Evolutionary conservation across 495 filamentous ascomycete genomes (phyloP).

Genomic region (Clohesyomyces aquaticus): DNA sequence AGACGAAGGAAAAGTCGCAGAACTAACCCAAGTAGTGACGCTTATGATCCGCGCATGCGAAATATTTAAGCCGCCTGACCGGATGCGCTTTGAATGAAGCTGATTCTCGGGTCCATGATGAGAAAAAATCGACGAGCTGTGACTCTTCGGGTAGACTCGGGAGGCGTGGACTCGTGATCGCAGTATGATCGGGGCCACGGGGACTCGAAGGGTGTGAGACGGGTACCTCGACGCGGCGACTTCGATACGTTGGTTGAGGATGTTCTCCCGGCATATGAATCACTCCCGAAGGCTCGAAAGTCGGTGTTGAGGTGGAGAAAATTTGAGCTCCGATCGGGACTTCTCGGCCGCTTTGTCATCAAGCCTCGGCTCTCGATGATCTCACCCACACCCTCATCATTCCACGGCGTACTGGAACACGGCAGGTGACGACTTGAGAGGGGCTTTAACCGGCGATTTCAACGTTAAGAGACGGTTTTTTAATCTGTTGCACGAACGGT

Average conservation of each 20-base stretch:
- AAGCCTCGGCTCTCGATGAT: neutral
- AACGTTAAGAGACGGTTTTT: no score
- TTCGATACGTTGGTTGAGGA: neutral
- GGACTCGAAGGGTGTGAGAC: neutral
- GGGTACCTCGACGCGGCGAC: neutral
- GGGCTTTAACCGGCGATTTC: no score
- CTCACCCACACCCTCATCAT: no score
- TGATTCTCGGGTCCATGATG: constrained; percentile 20
- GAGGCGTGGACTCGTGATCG: constrained; percentile 13
- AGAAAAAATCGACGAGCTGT: neutral
- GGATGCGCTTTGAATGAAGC: neutral
- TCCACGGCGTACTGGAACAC: no score
- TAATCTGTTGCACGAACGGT: no score
- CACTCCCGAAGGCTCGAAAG: neutral
- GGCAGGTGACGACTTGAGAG: no score
- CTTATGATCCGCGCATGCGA: no score
- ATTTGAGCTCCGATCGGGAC: no score
- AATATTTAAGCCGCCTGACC: neutral
- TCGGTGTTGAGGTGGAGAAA: no score
- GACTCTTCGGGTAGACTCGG: constrained; percentile 4
- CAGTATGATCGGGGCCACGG: constrained; percentile 6
- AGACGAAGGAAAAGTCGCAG: no score
- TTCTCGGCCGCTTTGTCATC: no score
- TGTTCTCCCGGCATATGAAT: neutral
- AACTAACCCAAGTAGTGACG: no score